Evolutionary conservation across 2,329 filamentous ascomycete species (phyloP), one percentile per base, ranked within the genome.

Genomic region (Beauveria caledonica): DNA sequence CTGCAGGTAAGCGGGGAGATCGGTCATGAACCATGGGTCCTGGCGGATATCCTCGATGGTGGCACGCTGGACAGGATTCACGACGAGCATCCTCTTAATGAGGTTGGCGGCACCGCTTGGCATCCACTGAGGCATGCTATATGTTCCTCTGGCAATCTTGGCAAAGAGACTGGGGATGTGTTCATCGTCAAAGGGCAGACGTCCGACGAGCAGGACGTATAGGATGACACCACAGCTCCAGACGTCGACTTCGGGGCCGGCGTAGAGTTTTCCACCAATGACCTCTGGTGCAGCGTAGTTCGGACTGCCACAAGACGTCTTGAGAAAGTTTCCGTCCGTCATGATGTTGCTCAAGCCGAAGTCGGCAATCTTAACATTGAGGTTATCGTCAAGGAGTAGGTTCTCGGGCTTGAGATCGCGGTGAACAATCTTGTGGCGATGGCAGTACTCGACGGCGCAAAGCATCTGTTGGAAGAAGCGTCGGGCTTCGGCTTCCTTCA

Each of bases 391-490:
- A 56, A 99, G 86, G 48, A 99, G 83, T 53, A 99, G 78, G 71
- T 99, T 99, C 79, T 99, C 94, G 10, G 94, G 94, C 74, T 99
- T 99, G 64, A 99, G 78, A 73, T 99, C 94, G 72, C 94, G 88
- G 75, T 99, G 94, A 45, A 97, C 94, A 69, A 99, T 97, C 78
- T 97, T 97, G 79, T 99, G 94, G 63, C 94, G 85, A 76, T 99
- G 94, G 71, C 94, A 99, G 77, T 99, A 99, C 73, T 99, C 94
- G 67, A 99, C 94, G 48, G 94, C 94, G 73, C 94, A 97, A 58
- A 99, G 89, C 76, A 99, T 99, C 75, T 99, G 94, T 75, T 99
- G 94, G 75, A 99, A 99, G 79, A 99, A 97, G 67, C 93, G 91
- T 61, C 94, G 87, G n/a, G 94, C 94, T 72, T 95, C 90, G 63